Conservation (phyloP, 2,329 filamentous ascomycete genomes). For the Colletotrichum echinochloae region DNA sequence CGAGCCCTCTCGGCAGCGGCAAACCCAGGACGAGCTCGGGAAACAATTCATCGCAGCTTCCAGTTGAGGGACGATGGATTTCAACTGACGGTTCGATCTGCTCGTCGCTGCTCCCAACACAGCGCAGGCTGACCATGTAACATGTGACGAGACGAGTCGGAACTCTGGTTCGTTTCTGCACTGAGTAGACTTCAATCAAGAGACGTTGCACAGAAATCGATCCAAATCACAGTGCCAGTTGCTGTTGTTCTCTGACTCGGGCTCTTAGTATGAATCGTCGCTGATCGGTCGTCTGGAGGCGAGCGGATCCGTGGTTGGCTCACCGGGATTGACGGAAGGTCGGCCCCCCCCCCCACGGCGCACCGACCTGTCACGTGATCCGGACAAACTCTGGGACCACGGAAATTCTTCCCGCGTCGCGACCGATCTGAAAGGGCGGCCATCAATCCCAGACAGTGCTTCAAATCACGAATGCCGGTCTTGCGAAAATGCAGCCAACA, state of each 20-base stretch:
- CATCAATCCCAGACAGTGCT: conserved; percentile 20
- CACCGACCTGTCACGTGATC: conserved; percentile 28
- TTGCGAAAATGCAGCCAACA: conserved; percentile 73
- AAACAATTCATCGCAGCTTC: conserved; percentile 12
- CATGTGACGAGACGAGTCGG: neutral
- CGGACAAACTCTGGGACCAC: conserved; percentile 29
- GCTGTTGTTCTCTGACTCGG: too few relatives aligned
- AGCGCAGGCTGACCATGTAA: neutral
- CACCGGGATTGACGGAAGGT: neutral
- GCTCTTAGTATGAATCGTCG: neutral
- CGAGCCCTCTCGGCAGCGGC: neutral
- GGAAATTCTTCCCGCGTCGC: conserved; percentile 38
- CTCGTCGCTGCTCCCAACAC: conserved; percentile 5
- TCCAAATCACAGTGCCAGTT: neutral
- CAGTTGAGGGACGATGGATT: conserved; percentile 2
- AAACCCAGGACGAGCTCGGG: neutral
- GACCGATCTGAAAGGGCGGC: conserved; percentile 1
- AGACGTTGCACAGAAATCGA: neutral
- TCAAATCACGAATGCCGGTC: neutral
- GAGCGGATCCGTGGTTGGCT: conserved; percentile 1
- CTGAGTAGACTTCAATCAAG: neutral
- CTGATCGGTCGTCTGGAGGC: neutral
- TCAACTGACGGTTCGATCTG: neutral
- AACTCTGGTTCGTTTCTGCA: too few relatives aligned
- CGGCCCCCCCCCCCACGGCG: conserved; percentile 7